Evolutionary conservation across 2,329 filamentous ascomycete genomes (phyloP), one percentile per base, ranked within the genome.

Genomic region (Diaporthe vexans): DNA sequence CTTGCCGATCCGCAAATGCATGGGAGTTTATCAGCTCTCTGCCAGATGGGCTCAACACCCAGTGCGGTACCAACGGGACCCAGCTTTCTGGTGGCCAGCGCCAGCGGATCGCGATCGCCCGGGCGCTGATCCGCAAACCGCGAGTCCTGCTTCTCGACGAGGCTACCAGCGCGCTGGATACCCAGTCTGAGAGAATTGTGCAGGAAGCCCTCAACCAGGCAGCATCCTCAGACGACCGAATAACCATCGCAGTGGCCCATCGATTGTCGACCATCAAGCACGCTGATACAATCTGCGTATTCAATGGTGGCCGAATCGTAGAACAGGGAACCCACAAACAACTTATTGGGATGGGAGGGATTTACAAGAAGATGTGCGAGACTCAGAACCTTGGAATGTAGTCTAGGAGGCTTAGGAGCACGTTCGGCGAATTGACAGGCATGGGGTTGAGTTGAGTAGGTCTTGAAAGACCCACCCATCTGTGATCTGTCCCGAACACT

Each of bases 181-280:
- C 56, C n/a, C 56, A 58, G 33, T 37, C 56, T 11, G 56, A 58
- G 13, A 58, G 56, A 58, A 37, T 58, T 13, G 56, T 58, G 9
- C 29, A 58, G 24, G 56, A 58, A 15, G 56, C 56, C 10, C 56
- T 58, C 21, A 58, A 58, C 7, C 5, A 58, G 33, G 56, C 56
- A 4, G 57, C 57, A 15, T 40, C 21, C 8, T 11, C 57, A 17
- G 5, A 17, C 15, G 35, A 59, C 40, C 10, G 57, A 24, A 40
- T 59, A 4, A 40, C 33, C 6, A 59, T 59, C 57, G 57, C 57
- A 8, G 33, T 59, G 4, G 57, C 35, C 33, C 21, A 59, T 24
- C 33, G 57, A 3, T 4, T 59, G 35, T 59, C 57, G 8, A 59
- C 57, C 9, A 40, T 59, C 21, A 40, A 33, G 57, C 33, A 59